A percentile compares a stretch with the other conserved stretches of the same genome.
phyloP scores from a whole-genome alignment of 208 protist species.

The Acanthamoeba healyi region DNA sequence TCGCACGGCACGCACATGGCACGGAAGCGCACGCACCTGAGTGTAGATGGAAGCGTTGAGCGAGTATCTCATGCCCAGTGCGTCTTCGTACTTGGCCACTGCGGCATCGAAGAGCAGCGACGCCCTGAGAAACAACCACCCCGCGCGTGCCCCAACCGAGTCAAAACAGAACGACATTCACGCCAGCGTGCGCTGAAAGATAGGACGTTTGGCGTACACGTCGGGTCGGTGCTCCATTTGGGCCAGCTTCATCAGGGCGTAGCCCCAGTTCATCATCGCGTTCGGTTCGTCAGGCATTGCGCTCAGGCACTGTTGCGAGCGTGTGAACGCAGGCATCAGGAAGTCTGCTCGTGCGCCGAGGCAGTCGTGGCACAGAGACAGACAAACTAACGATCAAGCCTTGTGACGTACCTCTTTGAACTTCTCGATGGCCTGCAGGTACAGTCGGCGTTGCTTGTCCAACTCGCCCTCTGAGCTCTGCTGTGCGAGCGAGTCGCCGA shows the following conservation, averaged over 20 bases:
- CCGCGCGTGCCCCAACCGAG: too few relatives aligned
- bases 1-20: too few relatives aligned
- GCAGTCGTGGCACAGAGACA: too few relatives aligned
- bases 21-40: background rate
- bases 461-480: background rate
- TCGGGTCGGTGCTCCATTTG: background rate
- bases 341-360: too few relatives aligned
- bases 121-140: background rate
- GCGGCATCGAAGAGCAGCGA: background rate
- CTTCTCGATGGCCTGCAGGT: constrained; percentile 8
- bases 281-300: background rate
- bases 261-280: constrained; percentile 27
- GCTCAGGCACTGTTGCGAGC: background rate
- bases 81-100: background rate
- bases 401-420: background rate
- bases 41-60: background rate
- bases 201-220: background rate
- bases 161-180: too few relatives aligned
- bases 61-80: background rate
- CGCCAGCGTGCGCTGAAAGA: background rate
- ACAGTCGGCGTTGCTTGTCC: background rate
- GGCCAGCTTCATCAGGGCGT: constrained; percentile 9
- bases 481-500: too few relatives aligned
- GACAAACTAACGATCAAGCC: too few relatives aligned
- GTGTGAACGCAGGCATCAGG: too few relatives aligned